Base-by-base conservation (phyloP, 2,329 filamentous ascomycete genomes). In the Aspergillus aculeatus region DNA sequence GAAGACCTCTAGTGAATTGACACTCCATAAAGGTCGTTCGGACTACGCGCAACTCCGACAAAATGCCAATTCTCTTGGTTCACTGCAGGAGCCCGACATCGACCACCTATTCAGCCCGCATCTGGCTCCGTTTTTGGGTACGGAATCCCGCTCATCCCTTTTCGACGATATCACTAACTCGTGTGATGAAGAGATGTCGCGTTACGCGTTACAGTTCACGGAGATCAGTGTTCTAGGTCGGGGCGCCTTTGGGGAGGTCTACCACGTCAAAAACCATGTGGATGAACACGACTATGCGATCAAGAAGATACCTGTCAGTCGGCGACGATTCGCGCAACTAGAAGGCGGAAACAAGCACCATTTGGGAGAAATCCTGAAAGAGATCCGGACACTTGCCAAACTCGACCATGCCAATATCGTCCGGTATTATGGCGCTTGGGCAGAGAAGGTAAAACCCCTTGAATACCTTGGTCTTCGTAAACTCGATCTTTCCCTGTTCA, bases 331-430 rank as follows among this genome's bases (percentile, higher is more conserved):
- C 10, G 78, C 79, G 38, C 80, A 78, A 62, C 78, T 86, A n/a
- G 77, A 82, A 50, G 74, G 80, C 55, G 77, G 80, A 23, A 83
- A 82, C 1, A 74, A 82, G 32, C 74, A 80, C 55, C 84, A 84
- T 61, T 72, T 87, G 47, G 83, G 86, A 65, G 78, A 74, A 53
- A 79, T 88, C 32, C 77, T 88, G 56, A 80, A 81, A 58, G 86
- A 89, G 71, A 82, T 89, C 9, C 80, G 85, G 51, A 86, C 85
- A 0, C 76, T 89, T 49, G 86, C 87, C 50, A 78, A 80, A 26
- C 76, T 89, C 16, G 83, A 89, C 50, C 87, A 90, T 70, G 80
- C 80, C 5, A 88, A 89, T 68, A 83, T 90, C 57, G 87, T 89
- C 38, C 81, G 86, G 24, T 90, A 90, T 66, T 85, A 85, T 68